Percentiles rank a stretch among this genome's conserved stretches.
phyloP scores from a whole-genome alignment of 345 rosid species.

The Noccaea bulbosa region DNA sequence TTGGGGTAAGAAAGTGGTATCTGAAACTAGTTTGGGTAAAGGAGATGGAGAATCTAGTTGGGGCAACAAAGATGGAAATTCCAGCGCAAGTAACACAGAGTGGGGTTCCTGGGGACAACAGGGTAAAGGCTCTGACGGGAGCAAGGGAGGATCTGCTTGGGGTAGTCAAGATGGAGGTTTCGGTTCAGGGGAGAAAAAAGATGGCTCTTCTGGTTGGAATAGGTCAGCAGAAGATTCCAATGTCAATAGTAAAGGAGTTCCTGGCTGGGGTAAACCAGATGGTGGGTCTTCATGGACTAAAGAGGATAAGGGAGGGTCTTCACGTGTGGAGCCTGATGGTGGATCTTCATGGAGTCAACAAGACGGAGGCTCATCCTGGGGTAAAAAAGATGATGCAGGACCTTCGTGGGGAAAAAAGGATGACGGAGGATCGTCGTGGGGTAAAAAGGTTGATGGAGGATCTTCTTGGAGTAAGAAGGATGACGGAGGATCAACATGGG shows the following conservation, averaged over 20 bases:
- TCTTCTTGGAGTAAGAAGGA: background rate
- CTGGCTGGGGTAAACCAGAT: conserved; percentile 31
- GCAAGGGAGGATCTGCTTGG: conserved; percentile 36
- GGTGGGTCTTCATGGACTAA: conserved; percentile 32
- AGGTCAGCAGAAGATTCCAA: conserved; percentile 36
- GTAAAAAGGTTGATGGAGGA: conserved; percentile 43
- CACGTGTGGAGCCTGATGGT: background rate
- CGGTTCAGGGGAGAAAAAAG: conserved; percentile 31
- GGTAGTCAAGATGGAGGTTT: conserved; percentile 34
- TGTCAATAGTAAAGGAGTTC: conserved; percentile 42
- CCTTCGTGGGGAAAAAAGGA: conserved; percentile 19
- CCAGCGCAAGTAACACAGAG: conserved; percentile 44
- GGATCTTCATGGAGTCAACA: conserved; percentile 41
- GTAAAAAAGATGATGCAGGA: conserved; percentile 38
- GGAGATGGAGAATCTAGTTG: conserved; percentile 41
- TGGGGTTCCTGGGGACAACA: conserved; percentile 48
- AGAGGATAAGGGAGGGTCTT: background rate
- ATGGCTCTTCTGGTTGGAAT: conserved; percentile 42
- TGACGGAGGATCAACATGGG: conserved; percentile 31
- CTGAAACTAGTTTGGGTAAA: conserved; percentile 39
- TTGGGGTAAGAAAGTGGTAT: conserved; percentile 38
- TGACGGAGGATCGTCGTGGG: conserved; percentile 39
- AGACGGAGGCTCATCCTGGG: background rate
- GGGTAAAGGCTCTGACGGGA: conserved; percentile 25
- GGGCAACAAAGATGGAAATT: conserved; percentile 40